Evolutionary conservation across 495 filamentous ascomycete genomes (phyloP).

Genomic region (Parmelia sp.): DNA sequence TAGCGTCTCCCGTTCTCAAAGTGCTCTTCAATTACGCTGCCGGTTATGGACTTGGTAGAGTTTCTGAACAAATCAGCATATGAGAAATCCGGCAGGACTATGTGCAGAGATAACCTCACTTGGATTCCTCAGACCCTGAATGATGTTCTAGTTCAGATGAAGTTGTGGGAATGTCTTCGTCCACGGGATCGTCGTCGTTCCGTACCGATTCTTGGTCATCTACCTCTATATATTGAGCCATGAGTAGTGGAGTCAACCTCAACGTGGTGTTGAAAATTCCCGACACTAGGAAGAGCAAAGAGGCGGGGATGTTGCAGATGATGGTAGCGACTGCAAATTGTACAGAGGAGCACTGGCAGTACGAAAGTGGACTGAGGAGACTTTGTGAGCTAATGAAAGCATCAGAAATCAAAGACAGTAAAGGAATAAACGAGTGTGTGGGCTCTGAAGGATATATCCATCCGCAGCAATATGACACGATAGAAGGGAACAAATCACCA

Average conservation of each 20-base stretch:
- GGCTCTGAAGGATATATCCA: not conserved
- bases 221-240: constrained; percentile 18
- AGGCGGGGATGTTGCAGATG: not conserved
- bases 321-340: not conserved
- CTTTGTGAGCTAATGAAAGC: not conserved
- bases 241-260: not conserved
- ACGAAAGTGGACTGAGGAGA: not conserved
- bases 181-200: not conserved
- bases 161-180: constrained; percentile 9
- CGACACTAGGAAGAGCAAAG: not conserved
- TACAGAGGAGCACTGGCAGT: constrained; percentile 9
- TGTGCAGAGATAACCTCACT: constrained; percentile 15
- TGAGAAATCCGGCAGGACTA: not conserved
- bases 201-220: constrained; percentile 15
- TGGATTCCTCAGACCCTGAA: constrained; percentile 22
- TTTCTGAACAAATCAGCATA: constrained; percentile 36
- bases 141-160: constrained; percentile 21
- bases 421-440: constrained; percentile 12
- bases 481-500: constrained; percentile 15
- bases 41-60: constrained; percentile 54
- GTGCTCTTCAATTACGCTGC: constrained; percentile 49
- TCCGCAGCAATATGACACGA: constrained; percentile 2
- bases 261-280: not conserved
- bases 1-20: constrained; percentile 64
- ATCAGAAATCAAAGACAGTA: not conserved